Conservation (phyloP, 805 yeast species). For the Starmerella geochares region DNA sequence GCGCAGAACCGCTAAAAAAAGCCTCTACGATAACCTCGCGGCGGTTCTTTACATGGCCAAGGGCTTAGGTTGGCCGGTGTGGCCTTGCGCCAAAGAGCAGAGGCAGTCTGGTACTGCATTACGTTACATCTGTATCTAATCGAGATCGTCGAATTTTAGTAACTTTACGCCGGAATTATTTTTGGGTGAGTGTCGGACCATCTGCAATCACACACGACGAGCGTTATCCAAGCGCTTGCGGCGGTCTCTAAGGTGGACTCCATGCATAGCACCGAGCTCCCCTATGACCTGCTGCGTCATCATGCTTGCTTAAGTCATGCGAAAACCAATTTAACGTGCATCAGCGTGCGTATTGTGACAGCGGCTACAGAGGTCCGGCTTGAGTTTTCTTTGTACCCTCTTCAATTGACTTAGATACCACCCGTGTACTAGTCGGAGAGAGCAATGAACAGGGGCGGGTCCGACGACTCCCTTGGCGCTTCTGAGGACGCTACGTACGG, state of each 20-base stretch:
- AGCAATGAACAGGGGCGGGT: neutral
- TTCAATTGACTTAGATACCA: neutral
- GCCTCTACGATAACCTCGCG: neutral
- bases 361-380: neutral
- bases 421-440: neutral
- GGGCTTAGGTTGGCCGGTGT: too few species aligned
- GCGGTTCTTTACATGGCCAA: neutral
- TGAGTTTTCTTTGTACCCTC: neutral
- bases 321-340: slow-evolving; percentile 3
- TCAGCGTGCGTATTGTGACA: neutral
- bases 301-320: slow-evolving; percentile 2
- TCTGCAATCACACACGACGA: too few species aligned
- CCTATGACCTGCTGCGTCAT: slow-evolving; percentile 1
- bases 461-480: neutral
- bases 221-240: neutral
- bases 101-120: too few species aligned
- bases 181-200: too few species aligned
- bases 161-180: too few species aligned
- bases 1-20: slow-evolving; percentile 1
- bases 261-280: neutral
- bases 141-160: too few species aligned
- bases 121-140: too few species aligned
- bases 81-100: too few species aligned
- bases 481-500: neutral
- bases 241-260: neutral